These are phyloP conservation scores for Crotalaria pallida DNA, from an alignment of 306 rosid species.

Conservation along the genomic window DNA sequence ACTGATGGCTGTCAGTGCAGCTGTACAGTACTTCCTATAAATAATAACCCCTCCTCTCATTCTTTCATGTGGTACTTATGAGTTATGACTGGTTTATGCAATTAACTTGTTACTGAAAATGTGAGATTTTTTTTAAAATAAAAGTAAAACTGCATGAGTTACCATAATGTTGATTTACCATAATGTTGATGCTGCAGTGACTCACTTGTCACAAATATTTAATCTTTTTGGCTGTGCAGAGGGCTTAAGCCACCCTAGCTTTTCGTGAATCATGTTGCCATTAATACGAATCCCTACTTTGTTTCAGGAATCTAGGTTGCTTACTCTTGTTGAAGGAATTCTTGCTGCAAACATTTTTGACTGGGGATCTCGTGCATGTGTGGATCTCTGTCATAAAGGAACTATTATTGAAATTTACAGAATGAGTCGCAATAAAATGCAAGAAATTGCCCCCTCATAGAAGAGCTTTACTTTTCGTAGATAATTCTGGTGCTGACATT, in stretches of 20 bases:
- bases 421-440: constrained; percentile 98
- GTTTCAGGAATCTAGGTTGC: constrained; percentile 85
- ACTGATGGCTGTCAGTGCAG: too few relatives aligned
- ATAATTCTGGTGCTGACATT: too few relatives aligned
- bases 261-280: constrained; percentile 16
- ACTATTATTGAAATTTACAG: too few relatives aligned
- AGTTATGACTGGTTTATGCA: neutral
- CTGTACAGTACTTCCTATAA: too few relatives aligned
- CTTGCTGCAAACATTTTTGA: too few relatives aligned
- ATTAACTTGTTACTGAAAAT: neutral
- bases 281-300: constrained; percentile 14
- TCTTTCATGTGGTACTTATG: neutral
- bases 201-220: neutral
- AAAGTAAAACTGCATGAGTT: too few relatives aligned
- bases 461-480: constrained; percentile 91
- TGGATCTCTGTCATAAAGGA: too few relatives aligned
- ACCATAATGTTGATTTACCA: too few relatives aligned
- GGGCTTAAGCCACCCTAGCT: neutral
- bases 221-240: constrained; percentile 4
- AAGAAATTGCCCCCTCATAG: constrained; percentile 55
- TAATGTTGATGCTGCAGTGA: neutral
- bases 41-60: too few relatives aligned
- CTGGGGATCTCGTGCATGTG: too few relatives aligned
- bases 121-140: neutral
- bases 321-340: too few relatives aligned